Percentiles rank a stretch among this genome's conserved stretches.
Conservation (phyloP, 352 stramenopile genomes). For the Lagenidium sp. region DNA sequence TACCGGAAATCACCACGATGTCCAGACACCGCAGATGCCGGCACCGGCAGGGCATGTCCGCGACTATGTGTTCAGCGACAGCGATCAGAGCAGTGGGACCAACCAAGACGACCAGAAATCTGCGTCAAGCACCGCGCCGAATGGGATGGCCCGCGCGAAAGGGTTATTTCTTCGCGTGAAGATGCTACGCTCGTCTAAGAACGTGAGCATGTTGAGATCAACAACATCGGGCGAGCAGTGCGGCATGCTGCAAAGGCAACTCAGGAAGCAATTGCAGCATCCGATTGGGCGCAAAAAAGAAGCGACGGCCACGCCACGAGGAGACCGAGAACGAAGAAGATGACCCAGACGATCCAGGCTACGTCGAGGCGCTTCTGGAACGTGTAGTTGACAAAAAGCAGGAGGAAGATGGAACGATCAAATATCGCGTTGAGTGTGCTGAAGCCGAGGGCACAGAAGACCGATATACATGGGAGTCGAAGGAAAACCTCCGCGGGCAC, state of each 20-base stretch:
- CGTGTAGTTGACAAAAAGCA: constrained; percentile 1
- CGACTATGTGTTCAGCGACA: too few relatives aligned
- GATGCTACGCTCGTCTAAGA: too few relatives aligned
- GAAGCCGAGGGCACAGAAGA: constrained; percentile 1
- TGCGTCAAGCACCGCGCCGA: too few relatives aligned
- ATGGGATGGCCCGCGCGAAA: too few relatives aligned
- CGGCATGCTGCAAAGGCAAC: neutral
- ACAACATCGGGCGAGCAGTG: neutral
- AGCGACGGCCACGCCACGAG: neutral
- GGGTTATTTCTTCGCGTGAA: too few relatives aligned
- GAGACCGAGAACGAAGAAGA: neutral
- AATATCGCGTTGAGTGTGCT: constrained; percentile 2
- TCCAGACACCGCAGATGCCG: too few relatives aligned
- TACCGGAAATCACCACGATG: too few relatives aligned
- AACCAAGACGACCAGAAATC: too few relatives aligned
- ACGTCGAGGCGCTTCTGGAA: neutral
- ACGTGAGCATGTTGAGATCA: too few relatives aligned
- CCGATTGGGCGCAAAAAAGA: neutral
- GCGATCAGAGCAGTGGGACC: too few relatives aligned
- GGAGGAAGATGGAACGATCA: neutral
- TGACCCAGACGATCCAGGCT: neutral
- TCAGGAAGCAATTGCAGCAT: neutral
- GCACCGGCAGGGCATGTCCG: too few relatives aligned
- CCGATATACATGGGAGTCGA: constrained; percentile 1
- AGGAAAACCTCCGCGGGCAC: neutral